Conservation (phyloP, 2,329 filamentous ascomycete species). For the Neobulgaria alba region DNA sequence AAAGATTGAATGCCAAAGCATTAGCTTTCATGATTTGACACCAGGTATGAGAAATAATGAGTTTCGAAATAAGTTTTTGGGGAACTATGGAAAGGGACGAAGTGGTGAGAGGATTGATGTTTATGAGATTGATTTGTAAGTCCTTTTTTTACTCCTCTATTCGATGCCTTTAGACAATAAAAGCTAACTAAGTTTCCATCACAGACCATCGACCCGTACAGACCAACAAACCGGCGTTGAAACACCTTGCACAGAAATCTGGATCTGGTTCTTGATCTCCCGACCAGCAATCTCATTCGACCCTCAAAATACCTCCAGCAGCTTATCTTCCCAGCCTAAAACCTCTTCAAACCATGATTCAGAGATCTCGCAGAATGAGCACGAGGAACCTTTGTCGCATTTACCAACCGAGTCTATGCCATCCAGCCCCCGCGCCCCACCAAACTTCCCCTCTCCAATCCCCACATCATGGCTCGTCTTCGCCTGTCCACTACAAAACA, state of each 20-base stretch:
- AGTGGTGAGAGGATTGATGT: slow-evolving; percentile 12
- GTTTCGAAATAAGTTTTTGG: slow-evolving; percentile 15
- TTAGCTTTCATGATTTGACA: slow-evolving; percentile 24
- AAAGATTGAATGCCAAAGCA: slow-evolving; percentile 17
- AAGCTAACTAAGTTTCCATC: no score
- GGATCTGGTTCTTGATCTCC: slow-evolving; percentile 23
- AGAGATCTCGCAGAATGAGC: neutral
- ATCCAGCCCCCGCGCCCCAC: slow-evolving; percentile 8
- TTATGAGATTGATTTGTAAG: slow-evolving; percentile 25
- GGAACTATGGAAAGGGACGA: slow-evolving; percentile 11
- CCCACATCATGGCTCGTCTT: slow-evolving; percentile 21
- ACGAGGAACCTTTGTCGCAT: neutral
- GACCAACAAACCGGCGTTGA: slow-evolving; percentile 3
- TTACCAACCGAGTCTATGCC: neutral
- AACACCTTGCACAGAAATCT: slow-evolving; percentile 9
- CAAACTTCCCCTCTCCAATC: slow-evolving; percentile 17
- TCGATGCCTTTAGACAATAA: no score
- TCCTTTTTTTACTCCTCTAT: neutral
- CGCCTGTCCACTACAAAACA: slow-evolving; percentile 21
- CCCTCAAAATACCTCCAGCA: neutral
- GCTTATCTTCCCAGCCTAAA: neutral
- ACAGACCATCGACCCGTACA: neutral
- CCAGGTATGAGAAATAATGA: slow-evolving; percentile 13
- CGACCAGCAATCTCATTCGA: slow-evolving; percentile 12
- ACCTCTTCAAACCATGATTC: no score